A percentile compares a stretch with the other conserved stretches of the same genome.
Conservation (phyloP, 805 yeast genomes). For the Candida succiphila region DNA sequence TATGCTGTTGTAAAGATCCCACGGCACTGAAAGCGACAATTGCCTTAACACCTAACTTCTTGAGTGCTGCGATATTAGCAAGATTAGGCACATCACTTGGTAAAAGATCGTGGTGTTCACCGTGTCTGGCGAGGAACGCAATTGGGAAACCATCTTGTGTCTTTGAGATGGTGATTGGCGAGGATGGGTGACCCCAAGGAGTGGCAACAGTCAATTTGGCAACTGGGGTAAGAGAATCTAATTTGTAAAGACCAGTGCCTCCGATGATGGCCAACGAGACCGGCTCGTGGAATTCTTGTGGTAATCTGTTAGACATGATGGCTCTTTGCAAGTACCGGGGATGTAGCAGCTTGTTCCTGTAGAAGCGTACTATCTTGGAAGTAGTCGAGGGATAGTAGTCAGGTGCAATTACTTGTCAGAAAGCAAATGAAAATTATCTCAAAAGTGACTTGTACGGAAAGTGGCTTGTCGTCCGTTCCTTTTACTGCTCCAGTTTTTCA, state of each 20-base stretch:
- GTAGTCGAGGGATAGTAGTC: too few relatives aligned
- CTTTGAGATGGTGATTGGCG: constrained; percentile 84
- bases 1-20: constrained; percentile 84
- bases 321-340: not conserved
- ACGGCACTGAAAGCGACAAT: constrained; percentile 93
- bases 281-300: constrained; percentile 49
- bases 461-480: too few relatives aligned
- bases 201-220: constrained; percentile 76
- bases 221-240: constrained; percentile 75
- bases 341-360: not conserved
- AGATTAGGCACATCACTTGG: constrained; percentile 89
- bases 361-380: not conserved
- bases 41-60: constrained; percentile 76
- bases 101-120: constrained; percentile 75
- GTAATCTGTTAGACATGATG: constrained; percentile 13
- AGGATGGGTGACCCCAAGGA: constrained; percentile 97
- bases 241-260: constrained; percentile 93
- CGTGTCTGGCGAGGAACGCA: constrained; percentile 94
- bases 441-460: too few relatives aligned
- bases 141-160: constrained; percentile 71
- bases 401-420: too few relatives aligned
- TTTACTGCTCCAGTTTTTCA: too few relatives aligned
- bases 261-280: constrained; percentile 88
- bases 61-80: constrained; percentile 95
- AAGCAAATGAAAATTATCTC: too few relatives aligned